Conservation (phyloP, 2,329 filamentous ascomycete species). For the Annulohypoxylon truncatum region DNA sequence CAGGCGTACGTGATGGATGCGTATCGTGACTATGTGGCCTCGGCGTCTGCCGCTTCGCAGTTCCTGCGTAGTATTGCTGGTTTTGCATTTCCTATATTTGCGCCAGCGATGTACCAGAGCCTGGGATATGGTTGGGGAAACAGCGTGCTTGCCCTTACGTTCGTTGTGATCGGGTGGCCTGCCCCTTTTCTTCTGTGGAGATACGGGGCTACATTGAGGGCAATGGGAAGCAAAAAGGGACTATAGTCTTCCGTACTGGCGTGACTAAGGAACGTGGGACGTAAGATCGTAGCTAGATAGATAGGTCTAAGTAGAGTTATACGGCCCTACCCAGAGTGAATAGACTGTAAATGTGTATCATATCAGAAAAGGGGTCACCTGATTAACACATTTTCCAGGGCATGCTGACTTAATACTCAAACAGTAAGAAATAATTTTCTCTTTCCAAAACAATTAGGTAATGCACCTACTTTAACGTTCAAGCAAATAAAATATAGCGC, state of each 20-base stretch:
- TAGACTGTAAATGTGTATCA: too few relatives aligned
- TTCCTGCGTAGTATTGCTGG: constrained; percentile 30
- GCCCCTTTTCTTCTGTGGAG: constrained; percentile 30
- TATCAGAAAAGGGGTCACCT: too few relatives aligned
- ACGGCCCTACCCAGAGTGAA: too few relatives aligned
- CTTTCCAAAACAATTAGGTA: too few relatives aligned
- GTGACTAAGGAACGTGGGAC: too few relatives aligned
- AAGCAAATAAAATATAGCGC: too few relatives aligned
- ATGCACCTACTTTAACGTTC: too few relatives aligned
- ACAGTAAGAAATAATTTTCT: too few relatives aligned
- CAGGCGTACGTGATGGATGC: constrained; percentile 66
- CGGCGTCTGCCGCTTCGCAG: constrained; percentile 23
- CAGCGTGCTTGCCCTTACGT: constrained; percentile 27
- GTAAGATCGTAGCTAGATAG: too few relatives aligned
- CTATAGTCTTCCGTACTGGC: not conserved
- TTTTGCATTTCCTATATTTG: constrained; percentile 33
- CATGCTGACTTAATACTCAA: too few relatives aligned
- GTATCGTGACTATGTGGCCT: constrained; percentile 43
- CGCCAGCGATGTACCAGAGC: constrained; percentile 30
- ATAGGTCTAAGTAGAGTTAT: too few relatives aligned
- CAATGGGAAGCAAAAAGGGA: constrained; percentile 6
- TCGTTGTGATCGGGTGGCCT: constrained; percentile 22
- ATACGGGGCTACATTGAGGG: constrained; percentile 28
- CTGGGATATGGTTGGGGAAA: constrained; percentile 31
- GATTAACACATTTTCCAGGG: too few relatives aligned